Evolutionary conservation across 257 asterid species (phyloP), one percentile per base, ranked within the genome.

Genomic region (Gynochthodes officinalis): DNA sequence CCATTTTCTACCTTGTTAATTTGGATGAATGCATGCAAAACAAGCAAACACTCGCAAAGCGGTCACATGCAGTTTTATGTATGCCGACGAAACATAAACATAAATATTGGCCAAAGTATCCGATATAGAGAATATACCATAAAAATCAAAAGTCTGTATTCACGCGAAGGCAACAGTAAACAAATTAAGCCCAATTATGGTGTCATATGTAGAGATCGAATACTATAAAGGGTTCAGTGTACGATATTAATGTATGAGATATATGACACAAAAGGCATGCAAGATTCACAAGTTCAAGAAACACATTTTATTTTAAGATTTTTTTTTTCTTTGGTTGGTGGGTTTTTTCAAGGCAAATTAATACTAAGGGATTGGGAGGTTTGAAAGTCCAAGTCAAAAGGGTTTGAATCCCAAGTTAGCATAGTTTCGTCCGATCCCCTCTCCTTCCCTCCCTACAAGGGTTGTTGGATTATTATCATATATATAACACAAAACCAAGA

Each of bases 301-400:
- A 50, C 15, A 21, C 54, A 50, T 42, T n/a, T n/a, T n/a, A 2
- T 18, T 2, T 50, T 18, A 2, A 1, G 18, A 1, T 19, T 0
- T 48, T 14, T 4, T 1, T 55, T 25, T 72, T 44, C 60, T 59
- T n/a, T 14, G 11, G n/a, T n/a, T n/a, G n/a, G n/a, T n/a, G n/a
- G n/a, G n/a, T 12, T 30, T 63, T 62, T 44, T 57, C 55, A 65
- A 44, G 16, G 59, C 48, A 72, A 58, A 9, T 16, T 0, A 52
- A 44, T 37, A n/a, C 6, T 3, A 18, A 3, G 39, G 61, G 71
- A 73, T 78, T 65, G 78, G 40, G 67, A 53, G 72, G 67, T 74
- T 67, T 74, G 61, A 74, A 67, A 69, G 76, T 75, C 77, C 79
- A 78, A 69, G 77, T 68, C 74, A 70, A 78, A 60, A 73, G 71